Base-by-base conservation (phyloP, 306 rosid genomes). In the Cicer yamashitae region DNA sequence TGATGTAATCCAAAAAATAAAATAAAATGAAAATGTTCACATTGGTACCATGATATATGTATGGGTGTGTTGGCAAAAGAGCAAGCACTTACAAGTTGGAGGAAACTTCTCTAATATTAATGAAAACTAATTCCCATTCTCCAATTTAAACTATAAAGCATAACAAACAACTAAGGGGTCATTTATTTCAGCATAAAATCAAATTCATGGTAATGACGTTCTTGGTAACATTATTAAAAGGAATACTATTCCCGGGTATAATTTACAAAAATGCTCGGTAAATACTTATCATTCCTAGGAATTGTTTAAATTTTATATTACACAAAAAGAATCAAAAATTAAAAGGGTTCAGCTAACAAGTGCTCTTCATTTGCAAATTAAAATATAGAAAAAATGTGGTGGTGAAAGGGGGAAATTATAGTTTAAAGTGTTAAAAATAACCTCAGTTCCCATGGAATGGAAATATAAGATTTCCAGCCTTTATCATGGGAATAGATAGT, bases 31-130 rank as follows among this genome's bases (percentile, higher is more conserved):
- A 30, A 30, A 48, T 34, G 46, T 7, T 58, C 22, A 50, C 44
- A 74, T 53, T 64, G 71, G 56, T 5, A 10, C n/a, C 53, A 11
- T 56, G 39, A 7, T 11, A 44, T 30, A 9, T 53, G 66, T 7
- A 12, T 67, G 47, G 30, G 77, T 18, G 46, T 70, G 7, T 73
- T 22, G 64, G 51, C 67, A 53, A 73, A 68, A 66, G 15, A 44
- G 3, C 6, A 66, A 20, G 6, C 48, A 38, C 6, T 69, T 8
- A 25, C 10, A 73, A 62, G 40, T 9, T 44, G 18, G 15, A 59
- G 39, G 63, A 43, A 67, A 51, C 63, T 44, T 60, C 10, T 54
- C 10, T 30, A 57, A 40, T 45, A 56, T 57, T 14, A 20, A 67
- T 9, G 38, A 22, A 50, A 70, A 30, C 10, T 8, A 41, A 63